Percentiles rank a stretch among this genome's conserved stretches.
These are phyloP conservation scores for Fonsecaea nubica DNA, from an alignment of 2,329 filamentous ascomycete species.

Conservation along the genomic window DNA sequence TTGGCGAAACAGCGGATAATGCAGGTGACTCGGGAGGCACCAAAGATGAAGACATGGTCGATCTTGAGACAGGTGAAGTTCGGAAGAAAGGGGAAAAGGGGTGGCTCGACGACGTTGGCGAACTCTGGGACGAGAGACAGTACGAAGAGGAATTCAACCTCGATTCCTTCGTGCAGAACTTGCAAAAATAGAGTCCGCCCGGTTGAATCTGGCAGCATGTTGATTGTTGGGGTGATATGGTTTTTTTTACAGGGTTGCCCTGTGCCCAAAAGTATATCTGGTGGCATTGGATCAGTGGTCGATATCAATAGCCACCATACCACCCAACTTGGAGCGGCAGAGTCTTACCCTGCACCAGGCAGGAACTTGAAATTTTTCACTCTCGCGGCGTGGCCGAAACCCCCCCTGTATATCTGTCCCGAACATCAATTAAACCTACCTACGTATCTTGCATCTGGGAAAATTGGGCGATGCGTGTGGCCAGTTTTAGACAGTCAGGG, in stretches of 20 bases:
- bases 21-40: slow-evolving; percentile 69
- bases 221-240: not conserved
- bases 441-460: not conserved
- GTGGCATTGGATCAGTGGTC: not conserved
- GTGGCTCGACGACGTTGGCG: slow-evolving; percentile 91
- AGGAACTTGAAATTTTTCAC: not conserved
- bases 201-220: not conserved
- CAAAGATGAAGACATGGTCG: slow-evolving; percentile 79
- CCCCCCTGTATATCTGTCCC: not conserved
- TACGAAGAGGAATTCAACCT: slow-evolving; percentile 98
- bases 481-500: not conserved
- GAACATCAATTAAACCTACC: not conserved
- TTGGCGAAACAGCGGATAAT: slow-evolving; percentile 71
- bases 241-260: slow-evolving; percentile 3
- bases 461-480: not conserved
- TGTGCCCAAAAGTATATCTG: not conserved
- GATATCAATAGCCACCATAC: not conserved
- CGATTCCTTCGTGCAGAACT: slow-evolving; percentile 91
- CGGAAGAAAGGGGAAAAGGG: slow-evolving; percentile 95
- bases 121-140: slow-evolving; percentile 96
- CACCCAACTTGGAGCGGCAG: not conserved
- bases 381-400: not conserved
- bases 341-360: not conserved
- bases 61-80: slow-evolving; percentile 83
- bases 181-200: slow-evolving; percentile 64